These are phyloP conservation scores for Leucogyrophana mollusca DNA, from an alignment of 768 basidiomycete genomes.

Conservation along the genomic window DNA sequence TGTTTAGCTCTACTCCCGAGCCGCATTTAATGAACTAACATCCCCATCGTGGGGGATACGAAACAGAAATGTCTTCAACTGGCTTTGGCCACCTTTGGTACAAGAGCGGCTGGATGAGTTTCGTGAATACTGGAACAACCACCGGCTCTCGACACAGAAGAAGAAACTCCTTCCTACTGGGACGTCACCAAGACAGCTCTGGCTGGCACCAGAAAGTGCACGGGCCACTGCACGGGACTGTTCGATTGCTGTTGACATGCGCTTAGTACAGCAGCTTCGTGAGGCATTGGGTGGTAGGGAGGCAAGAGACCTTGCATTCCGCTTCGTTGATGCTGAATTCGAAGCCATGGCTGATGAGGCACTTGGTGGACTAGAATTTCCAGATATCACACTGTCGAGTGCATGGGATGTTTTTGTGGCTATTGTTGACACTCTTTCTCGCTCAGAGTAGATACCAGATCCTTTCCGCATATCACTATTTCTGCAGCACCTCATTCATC, in stretches of 20 bases:
- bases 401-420: neutral
- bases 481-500: too few relatives aligned
- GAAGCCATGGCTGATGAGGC: neutral
- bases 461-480: too few relatives aligned
- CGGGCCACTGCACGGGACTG: neutral
- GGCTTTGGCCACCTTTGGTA: conserved; percentile 25
- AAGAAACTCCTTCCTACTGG: conserved; percentile 27
- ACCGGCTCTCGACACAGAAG: conserved; percentile 15
- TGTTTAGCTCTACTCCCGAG: conserved; percentile 2
- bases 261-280: neutral
- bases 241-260: neutral
- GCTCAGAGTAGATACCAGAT: neutral
- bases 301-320: neutral
- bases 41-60: too few relatives aligned
- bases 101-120: conserved; percentile 19
- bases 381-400: neutral
- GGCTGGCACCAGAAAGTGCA: neutral
- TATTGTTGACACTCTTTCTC: neutral
- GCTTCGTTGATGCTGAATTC: conserved; percentile 1
- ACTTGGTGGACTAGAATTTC: neutral
- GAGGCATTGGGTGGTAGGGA: neutral
- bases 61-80: conserved; percentile 20
- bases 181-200: conserved; percentile 16
- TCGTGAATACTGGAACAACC: conserved; percentile 20
- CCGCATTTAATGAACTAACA: conserved; percentile 7